Percentiles rank a stretch among this genome's conserved stretches.
phyloP scores from a whole-genome alignment of 345 rosid genomes.

The Populus davidiana region DNA sequence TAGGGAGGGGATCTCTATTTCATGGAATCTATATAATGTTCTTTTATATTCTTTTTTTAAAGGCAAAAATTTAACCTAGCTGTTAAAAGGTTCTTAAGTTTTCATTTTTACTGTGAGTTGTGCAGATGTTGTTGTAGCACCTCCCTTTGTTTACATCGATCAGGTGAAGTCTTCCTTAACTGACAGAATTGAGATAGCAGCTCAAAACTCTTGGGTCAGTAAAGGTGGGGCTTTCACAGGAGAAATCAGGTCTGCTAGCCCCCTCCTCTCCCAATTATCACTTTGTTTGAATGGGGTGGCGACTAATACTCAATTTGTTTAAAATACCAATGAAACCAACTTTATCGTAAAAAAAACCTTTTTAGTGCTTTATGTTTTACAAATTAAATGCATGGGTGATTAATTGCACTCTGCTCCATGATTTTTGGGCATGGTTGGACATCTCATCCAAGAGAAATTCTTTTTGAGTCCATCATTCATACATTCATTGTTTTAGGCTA shows the following conservation, averaged over 20 bases:
- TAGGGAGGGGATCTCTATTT: neutral
- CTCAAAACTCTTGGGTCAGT: constrained; percentile 93
- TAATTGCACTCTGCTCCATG: neutral
- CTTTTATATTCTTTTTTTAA: neutral
- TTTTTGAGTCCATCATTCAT: neutral
- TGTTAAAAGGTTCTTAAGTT: neutral
- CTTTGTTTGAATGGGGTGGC: neutral
- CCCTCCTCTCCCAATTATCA: neutral
- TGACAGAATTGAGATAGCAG: constrained; percentile 72
- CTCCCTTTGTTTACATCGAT: constrained; percentile 90
- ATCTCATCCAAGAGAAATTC: neutral
- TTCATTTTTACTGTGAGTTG: constrained; percentile 13
- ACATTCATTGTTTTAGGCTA: neutral
- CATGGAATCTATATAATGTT: neutral
- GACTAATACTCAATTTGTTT: neutral
- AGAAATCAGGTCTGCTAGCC: constrained; percentile 75
- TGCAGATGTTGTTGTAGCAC: constrained; percentile 95
- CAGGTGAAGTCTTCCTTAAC: constrained; percentile 66
- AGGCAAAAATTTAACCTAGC: neutral
- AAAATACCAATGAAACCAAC: neutral
- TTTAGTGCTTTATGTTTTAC: neutral
- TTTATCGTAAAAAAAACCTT: neutral
- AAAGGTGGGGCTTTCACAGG: constrained; percentile 99
- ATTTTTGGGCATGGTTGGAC: neutral
- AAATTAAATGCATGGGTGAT: neutral